These are phyloP conservation scores for Melanomma pulvis-pyrius DNA, from an alignment of 495 filamentous ascomycete species.

Conservation along the genomic window DNA sequence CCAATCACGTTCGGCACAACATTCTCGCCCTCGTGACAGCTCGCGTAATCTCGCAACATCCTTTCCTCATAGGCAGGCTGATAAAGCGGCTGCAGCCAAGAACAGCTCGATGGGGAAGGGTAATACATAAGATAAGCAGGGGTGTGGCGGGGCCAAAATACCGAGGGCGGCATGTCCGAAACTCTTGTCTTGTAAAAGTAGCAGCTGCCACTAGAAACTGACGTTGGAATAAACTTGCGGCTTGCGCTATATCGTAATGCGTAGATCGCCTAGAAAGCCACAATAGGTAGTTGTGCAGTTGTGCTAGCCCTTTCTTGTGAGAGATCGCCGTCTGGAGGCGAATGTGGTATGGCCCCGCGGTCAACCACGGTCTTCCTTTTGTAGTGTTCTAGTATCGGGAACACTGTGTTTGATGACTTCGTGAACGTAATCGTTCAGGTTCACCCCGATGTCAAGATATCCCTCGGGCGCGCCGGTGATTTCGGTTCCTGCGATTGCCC, in stretches of 20 bases:
- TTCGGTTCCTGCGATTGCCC: constrained; percentile 16
- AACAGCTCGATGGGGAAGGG: not conserved
- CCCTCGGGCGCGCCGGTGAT: constrained; percentile 14
- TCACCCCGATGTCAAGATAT: constrained; percentile 26
- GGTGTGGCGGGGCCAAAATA: not conserved
- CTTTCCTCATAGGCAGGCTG: not conserved
- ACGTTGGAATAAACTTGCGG: not conserved
- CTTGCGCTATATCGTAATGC: not conserved
- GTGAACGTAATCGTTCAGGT: not conserved
- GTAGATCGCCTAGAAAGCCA: not conserved
- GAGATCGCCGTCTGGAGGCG: not conserved
- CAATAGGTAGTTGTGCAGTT: not conserved
- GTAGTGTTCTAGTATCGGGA: not conserved
- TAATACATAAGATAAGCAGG: constrained; percentile 1
- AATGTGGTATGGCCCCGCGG: not conserved
- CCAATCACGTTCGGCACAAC: not conserved
- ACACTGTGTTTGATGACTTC: not conserved
- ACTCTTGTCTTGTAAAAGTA: not conserved
- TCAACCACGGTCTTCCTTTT: not conserved
- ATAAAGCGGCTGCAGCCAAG: not conserved
- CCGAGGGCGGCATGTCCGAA: not conserved
- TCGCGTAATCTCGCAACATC: not conserved
- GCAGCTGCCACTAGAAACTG: not conserved
- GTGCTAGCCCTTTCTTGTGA: not conserved
- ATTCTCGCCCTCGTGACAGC: not conserved